These are phyloP conservation scores for Fusarium praegraminearum DNA, from an alignment of 2,329 filamentous ascomycete genomes.

Conservation along the genomic window DNA sequence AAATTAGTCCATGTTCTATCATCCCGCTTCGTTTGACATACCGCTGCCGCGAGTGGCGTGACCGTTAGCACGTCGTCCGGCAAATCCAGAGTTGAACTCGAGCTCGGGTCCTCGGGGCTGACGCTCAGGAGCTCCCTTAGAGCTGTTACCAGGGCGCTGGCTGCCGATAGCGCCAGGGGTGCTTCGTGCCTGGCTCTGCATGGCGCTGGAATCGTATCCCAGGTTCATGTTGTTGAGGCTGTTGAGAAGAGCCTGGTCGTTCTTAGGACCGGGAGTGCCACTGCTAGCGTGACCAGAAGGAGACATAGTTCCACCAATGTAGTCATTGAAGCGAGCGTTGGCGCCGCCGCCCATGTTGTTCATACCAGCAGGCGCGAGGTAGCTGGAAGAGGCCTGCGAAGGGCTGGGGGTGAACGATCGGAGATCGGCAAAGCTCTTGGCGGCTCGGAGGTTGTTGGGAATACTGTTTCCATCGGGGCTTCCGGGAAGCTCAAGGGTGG, in stretches of 20 bases:
- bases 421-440: constrained; percentile 96
- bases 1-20: constrained; percentile 28
- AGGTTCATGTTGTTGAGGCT: constrained; percentile 65
- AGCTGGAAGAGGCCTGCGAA: constrained; percentile 85
- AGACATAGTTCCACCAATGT: constrained; percentile 55
- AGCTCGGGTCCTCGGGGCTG: constrained; percentile 75
- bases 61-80: constrained; percentile 67
- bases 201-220: constrained; percentile 62
- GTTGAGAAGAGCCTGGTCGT: constrained; percentile 58
- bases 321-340: constrained; percentile 60
- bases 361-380: constrained; percentile 63
- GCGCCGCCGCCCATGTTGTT: constrained; percentile 64
- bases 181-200: constrained; percentile 55
- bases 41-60: constrained; percentile 73
- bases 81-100: constrained; percentile 67
- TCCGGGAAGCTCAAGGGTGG: constrained; percentile 88
- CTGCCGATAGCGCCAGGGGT: constrained; percentile 74
- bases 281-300: constrained; percentile 52
- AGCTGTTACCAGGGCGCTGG: constrained; percentile 64
- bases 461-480: constrained; percentile 74
- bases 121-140: constrained; percentile 66
- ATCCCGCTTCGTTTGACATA: constrained; percentile 52
- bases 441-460: constrained; percentile 86
- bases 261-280: constrained; percentile 56
- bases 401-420: constrained; percentile 96